These are phyloP conservation scores for Blastomyces parvus DNA, from an alignment of 2,329 filamentous ascomycete species.

Conservation along the genomic window DNA sequence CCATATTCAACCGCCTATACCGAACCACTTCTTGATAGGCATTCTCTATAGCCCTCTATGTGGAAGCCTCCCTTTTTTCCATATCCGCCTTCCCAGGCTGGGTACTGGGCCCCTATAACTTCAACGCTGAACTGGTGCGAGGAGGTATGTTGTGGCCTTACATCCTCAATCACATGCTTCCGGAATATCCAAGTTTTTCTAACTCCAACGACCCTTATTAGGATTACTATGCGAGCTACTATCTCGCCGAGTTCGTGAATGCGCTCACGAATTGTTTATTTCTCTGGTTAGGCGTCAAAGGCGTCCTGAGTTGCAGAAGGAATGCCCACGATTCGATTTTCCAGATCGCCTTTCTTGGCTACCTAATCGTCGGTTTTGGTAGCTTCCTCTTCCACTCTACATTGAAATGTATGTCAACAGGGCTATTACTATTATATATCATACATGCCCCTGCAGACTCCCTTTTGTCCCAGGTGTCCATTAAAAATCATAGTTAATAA, in stretches of 20 bases:
- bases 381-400: constrained; percentile 57
- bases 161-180: neutral
- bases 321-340: constrained; percentile 70
- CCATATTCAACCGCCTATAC: neutral
- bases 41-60: neutral
- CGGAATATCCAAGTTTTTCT: constrained; percentile 4
- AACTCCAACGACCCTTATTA: constrained; percentile 25
- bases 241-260: constrained; percentile 69
- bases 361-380: constrained; percentile 51
- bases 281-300: constrained; percentile 65
- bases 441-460: neutral
- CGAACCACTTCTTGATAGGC: neutral
- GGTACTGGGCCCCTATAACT: constrained; percentile 61
- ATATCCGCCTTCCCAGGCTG: constrained; percentile 42
- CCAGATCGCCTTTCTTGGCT: constrained; percentile 55
- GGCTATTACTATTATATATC: constrained; percentile 8
- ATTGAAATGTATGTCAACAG: constrained; percentile 44
- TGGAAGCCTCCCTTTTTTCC: constrained; percentile 16
- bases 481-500: constrained; percentile 17
- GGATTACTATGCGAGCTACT: constrained; percentile 67
- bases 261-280: constrained; percentile 77
- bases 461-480: neutral
- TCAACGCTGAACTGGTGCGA: constrained; percentile 72
- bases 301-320: constrained; percentile 61
- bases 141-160: constrained; percentile 44